A percentile compares a stretch with the other conserved stretches of the same genome.
Evolutionary conservation across 352 stramenopile genomes (phyloP).

Genomic region (Phytopythium litorale): DNA sequence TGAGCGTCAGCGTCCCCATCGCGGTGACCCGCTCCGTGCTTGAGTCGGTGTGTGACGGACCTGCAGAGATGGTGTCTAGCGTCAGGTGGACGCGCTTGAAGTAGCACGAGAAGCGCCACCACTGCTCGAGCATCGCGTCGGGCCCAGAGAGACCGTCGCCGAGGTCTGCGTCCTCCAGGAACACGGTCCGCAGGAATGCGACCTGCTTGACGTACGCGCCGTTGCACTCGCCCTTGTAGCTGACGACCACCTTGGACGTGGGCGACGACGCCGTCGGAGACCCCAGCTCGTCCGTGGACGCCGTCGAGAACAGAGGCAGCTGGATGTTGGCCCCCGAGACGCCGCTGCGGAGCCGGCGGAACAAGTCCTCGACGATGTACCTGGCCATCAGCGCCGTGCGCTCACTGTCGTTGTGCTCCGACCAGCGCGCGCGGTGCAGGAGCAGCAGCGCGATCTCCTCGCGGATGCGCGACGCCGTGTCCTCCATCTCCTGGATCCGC

Average conservation of each 20-base stretch:
- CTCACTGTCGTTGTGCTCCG: conserved; percentile 11
- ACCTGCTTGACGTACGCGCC: conserved; percentile 19
- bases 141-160: conserved; percentile 20
- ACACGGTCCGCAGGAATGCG: conserved; percentile 33
- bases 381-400: conserved; percentile 9
- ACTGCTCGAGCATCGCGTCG: conserved; percentile 29
- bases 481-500: conserved; percentile 26
- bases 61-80: not conserved
- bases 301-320: conserved; percentile 1
- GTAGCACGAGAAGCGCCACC: conserved; percentile 28
- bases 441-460: conserved; percentile 32
- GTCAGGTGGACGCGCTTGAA: conserved; percentile 34
- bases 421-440: not conserved
- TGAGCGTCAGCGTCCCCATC: conserved; percentile 19
- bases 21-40: conserved; percentile 9
- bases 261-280: not conserved
- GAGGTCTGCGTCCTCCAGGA: conserved; percentile 31
- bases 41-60: not conserved
- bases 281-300: not conserved
- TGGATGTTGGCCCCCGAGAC: conserved; percentile 11
- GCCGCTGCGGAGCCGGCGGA: conserved; percentile 26
- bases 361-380: conserved; percentile 33
- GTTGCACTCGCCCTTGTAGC: conserved; percentile 5
- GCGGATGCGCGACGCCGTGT: conserved; percentile 25
- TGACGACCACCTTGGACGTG: not conserved